phyloP scores from a whole-genome alignment of 2,329 filamentous ascomycete species.

The Phyllosticta ampelicida region DNA sequence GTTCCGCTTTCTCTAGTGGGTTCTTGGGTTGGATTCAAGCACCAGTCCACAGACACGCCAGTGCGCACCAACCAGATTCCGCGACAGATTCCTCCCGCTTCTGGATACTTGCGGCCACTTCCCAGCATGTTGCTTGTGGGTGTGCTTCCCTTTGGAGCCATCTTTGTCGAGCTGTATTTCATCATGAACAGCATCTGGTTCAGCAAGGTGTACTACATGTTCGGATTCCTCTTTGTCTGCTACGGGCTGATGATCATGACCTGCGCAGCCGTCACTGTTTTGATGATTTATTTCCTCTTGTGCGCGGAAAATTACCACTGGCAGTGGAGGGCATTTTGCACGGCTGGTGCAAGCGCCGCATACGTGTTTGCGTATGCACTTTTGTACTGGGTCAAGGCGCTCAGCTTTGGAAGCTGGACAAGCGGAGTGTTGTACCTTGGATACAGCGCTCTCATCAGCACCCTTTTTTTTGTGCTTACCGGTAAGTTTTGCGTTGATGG shows the following conservation, averaged over 20 bases:
- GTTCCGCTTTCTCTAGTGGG: conserved; percentile 82
- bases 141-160: conserved; percentile 86
- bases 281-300: conserved; percentile 93
- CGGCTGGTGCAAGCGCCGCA: conserved; percentile 76
- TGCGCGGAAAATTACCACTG: conserved; percentile 97
- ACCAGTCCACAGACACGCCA: conserved; percentile 58
- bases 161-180: conserved; percentile 97
- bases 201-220: conserved; percentile 99
- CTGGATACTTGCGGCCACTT: conserved; percentile 72
- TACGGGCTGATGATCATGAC: conserved; percentile 97
- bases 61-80: conserved; percentile 97
- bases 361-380: conserved; percentile 91
- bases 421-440: conserved; percentile 87
- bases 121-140: conserved; percentile 89
- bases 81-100: conserved; percentile 79
- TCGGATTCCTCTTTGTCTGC: conserved; percentile 95
- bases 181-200: conserved; percentile 99
- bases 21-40: conserved; percentile 85
- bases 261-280: conserved; percentile 78
- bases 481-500: conserved; percentile 47
- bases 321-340: conserved; percentile 94
- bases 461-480: conserved; percentile 86
- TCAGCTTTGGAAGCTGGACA: conserved; percentile 74
- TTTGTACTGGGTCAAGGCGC: conserved; percentile 80
- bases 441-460: conserved; percentile 80